These are phyloP conservation scores for Leccinum griseonigrum DNA, from an alignment of 1,284 basidiomycete genomes.

Conservation along the genomic window DNA sequence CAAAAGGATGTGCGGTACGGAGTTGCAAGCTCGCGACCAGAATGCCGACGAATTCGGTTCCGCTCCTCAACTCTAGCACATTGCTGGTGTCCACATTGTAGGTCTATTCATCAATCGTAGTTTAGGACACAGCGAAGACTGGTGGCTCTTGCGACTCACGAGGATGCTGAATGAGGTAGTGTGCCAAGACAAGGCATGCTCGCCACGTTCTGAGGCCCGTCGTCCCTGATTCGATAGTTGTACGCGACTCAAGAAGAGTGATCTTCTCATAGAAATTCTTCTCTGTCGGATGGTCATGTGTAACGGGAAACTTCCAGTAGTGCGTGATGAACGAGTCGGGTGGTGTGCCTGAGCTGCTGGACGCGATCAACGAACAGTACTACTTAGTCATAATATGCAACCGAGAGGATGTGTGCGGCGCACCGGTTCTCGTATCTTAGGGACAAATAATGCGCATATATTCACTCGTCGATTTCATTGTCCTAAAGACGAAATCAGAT, in stretches of 20 bases:
- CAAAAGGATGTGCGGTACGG: constrained; percentile 14
- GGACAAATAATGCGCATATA: constrained; percentile 59
- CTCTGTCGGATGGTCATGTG: not conserved
- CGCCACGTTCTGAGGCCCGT: constrained; percentile 77
- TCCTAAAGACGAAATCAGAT: constrained; percentile 36
- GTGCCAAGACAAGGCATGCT: constrained; percentile 64
- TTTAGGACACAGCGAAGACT: not conserved
- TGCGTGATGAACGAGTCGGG: constrained; percentile 63
- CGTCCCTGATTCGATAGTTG: constrained; percentile 68
- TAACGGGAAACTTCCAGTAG: constrained; percentile 44
- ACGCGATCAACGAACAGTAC: not conserved
- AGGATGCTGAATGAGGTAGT: constrained; percentile 55
- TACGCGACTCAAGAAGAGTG: constrained; percentile 70
- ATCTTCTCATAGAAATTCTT: constrained; percentile 35
- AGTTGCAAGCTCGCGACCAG: constrained; percentile 55
- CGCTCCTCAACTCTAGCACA: constrained; percentile 71
- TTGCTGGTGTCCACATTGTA: constrained; percentile 44
- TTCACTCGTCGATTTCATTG: constrained; percentile 58
- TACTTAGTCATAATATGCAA: constrained; percentile 30
- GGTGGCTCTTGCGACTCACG: constrained; percentile 35
- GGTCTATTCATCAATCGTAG: constrained; percentile 36
- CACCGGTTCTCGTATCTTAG: constrained; percentile 43
- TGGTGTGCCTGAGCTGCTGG: constrained; percentile 33
- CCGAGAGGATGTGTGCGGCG: constrained; percentile 11
- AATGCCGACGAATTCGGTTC: constrained; percentile 70